A percentile compares a stretch with the other conserved stretches of the same genome.
Conservation (phyloP, 2,329 filamentous ascomycete genomes). For the Epichloe brachyelytri region DNA sequence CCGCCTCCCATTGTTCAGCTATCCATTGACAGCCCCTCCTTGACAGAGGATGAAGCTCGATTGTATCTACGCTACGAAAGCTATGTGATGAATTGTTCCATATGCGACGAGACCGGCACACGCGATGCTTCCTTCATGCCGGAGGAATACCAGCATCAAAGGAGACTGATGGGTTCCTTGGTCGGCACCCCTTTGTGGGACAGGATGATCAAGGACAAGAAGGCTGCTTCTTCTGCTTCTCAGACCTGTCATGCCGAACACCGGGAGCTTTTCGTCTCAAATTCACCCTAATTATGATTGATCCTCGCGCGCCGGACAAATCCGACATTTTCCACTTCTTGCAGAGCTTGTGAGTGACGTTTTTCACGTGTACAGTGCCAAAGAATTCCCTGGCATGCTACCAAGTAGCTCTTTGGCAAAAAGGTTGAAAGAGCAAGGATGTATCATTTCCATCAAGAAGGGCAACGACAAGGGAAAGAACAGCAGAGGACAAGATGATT, state of each 20-base stretch:
- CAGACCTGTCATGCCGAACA: constrained; percentile 67
- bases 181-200: constrained; percentile 65
- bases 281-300: constrained; percentile 61
- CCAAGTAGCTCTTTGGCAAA: constrained; percentile 64
- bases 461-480: constrained; percentile 51
- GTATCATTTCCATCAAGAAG: constrained; percentile 77
- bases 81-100: constrained; percentile 63
- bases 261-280: constrained; percentile 63
- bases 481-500: constrained; percentile 6
- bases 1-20: constrained; percentile 74
- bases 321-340: constrained; percentile 34
- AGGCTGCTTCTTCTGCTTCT: constrained; percentile 78
- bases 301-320: constrained; percentile 38
- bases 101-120: constrained; percentile 56
- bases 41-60: constrained; percentile 40
- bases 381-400: constrained; percentile 77
- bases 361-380: constrained; percentile 74
- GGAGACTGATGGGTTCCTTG: constrained; percentile 66
- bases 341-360: constrained; percentile 47
- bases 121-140: constrained; percentile 60
- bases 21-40: constrained; percentile 43
- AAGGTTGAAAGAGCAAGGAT: constrained; percentile 63
- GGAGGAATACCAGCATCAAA: constrained; percentile 57
- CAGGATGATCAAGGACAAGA: constrained; percentile 59
- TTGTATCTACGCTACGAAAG: constrained; percentile 45